Conservation (phyloP, 129 eudicot species). For the Glebionis coronaria region DNA sequence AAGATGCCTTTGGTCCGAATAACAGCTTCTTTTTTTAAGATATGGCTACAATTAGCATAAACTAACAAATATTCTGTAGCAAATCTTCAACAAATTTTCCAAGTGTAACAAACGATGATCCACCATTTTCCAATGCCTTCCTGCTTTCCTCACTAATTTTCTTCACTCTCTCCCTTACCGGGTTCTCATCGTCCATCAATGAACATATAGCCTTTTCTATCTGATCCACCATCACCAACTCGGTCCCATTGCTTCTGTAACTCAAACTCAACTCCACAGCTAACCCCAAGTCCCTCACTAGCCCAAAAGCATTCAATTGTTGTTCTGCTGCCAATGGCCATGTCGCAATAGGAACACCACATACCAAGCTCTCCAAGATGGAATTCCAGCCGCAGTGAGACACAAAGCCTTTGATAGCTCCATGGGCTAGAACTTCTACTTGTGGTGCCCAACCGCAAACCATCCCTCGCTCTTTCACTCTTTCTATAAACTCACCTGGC, state of each 20-base stretch:
- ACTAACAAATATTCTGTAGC: too few relatives aligned
- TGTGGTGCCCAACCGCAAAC: constrained; percentile 39
- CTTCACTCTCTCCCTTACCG: constrained; percentile 24
- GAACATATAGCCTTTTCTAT: not conserved
- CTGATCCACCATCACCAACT: constrained; percentile 23
- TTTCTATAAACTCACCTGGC: constrained; percentile 19
- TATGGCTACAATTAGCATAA: too few relatives aligned
- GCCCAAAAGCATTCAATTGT: constrained; percentile 34
- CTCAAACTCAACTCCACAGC: constrained; percentile 16
- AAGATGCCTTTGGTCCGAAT: too few relatives aligned
- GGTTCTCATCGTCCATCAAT: constrained; percentile 31
- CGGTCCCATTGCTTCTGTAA: not conserved
- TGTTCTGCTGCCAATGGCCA: constrained; percentile 48
- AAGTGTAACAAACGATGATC: too few relatives aligned
- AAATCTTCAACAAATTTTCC: too few relatives aligned
- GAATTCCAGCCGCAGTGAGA: constrained; percentile 49
- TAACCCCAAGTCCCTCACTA: constrained; percentile 32
- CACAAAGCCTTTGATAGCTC: constrained; percentile 33
- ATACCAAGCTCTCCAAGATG: constrained; percentile 33
- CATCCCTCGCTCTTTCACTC: too few relatives aligned
- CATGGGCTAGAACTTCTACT: constrained; percentile 36
- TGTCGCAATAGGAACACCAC: constrained; percentile 35
- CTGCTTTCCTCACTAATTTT: constrained; percentile 32
- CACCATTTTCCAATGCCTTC: constrained; percentile 7
- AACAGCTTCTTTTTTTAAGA: too few relatives aligned